These are phyloP conservation scores for Rhizoctonia solani DNA, from an alignment of 1,284 basidiomycete genomes.

Conservation along the genomic window DNA sequence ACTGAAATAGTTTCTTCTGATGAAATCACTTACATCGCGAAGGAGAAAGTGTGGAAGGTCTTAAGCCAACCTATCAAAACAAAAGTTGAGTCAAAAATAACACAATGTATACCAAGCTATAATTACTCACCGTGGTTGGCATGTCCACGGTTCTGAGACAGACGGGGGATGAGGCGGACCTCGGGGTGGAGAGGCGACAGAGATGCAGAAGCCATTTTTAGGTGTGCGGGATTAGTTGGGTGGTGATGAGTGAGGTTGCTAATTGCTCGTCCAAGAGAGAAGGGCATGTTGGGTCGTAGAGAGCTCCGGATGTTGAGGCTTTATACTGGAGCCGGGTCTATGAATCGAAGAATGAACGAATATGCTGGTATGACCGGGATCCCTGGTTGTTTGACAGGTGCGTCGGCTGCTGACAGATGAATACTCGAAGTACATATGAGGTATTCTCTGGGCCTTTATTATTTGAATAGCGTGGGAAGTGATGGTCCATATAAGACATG, in stretches of 20 bases:
- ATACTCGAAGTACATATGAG: constrained; percentile 3
- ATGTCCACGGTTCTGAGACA: constrained; percentile 60
- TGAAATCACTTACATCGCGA: constrained; percentile 61
- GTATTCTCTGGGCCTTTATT: constrained; percentile 2
- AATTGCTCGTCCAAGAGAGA: constrained; percentile 15
- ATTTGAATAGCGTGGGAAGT: constrained; percentile 26
- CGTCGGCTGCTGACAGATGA: constrained; percentile 28
- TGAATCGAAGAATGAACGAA: background rate
- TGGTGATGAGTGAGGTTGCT: constrained; percentile 13
- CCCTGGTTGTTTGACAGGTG: too few species aligned
- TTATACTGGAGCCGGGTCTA: constrained; percentile 1
- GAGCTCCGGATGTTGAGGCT: constrained; percentile 1
- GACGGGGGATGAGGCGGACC: constrained; percentile 20
- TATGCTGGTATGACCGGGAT: background rate
- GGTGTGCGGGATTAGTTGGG: background rate
- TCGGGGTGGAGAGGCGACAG: constrained; percentile 16
- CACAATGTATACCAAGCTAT: background rate
- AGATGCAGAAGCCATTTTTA: constrained; percentile 21
- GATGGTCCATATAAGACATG: constrained; percentile 2
- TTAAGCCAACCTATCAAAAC: constrained; percentile 72
- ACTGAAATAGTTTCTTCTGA: background rate
- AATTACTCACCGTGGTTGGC: constrained; percentile 65
- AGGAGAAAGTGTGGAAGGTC: constrained; percentile 86
- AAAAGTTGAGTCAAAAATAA: constrained; percentile 37
- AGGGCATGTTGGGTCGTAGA: constrained; percentile 22